These are phyloP conservation scores for Stephania cephalantha DNA, from an alignment of 164 flowering plant genomes.

Conservation along the genomic window DNA sequence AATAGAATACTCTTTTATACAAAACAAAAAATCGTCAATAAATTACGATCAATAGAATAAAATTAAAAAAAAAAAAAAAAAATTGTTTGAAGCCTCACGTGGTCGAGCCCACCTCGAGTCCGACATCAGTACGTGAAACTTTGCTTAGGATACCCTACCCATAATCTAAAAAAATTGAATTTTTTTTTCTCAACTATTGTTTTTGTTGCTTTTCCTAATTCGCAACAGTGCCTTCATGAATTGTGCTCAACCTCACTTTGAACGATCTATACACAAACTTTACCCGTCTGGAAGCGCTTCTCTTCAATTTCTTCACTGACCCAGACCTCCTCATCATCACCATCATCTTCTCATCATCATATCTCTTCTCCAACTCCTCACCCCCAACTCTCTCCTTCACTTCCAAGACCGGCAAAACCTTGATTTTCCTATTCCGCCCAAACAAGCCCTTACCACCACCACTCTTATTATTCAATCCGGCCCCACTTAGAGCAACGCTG, in stretches of 20 bases:
- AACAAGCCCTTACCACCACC: not conserved
- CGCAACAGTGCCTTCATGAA: constrained; percentile 41
- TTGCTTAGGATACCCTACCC: too few species aligned
- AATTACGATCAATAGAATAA: too few species aligned
- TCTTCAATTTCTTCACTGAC: constrained; percentile 38
- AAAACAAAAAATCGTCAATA: too few species aligned
- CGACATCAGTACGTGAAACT: too few species aligned
- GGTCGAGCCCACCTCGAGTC: too few species aligned
- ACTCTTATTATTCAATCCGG: not conserved
- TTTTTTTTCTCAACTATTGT: not conserved
- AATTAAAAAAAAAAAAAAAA: too few species aligned
- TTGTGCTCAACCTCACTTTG: constrained; percentile 40
- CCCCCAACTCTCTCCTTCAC: constrained; percentile 7
- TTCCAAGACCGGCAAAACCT: constrained; percentile 11
- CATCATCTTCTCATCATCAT: constrained; percentile 3
- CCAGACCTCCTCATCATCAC: constrained; percentile 19
- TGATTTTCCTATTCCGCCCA: not conserved
- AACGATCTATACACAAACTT: constrained; percentile 45
- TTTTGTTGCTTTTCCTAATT: not conserved
- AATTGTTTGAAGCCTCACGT: too few species aligned
- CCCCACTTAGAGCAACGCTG: constrained; percentile 23
- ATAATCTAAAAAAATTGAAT: too few species aligned
- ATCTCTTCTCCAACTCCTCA: not conserved
- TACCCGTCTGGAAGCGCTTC: constrained; percentile 38
- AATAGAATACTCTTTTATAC: too few species aligned